Conservation (phyloP, 148 eudicot species). For the Rhododendron ferrugineum region DNA sequence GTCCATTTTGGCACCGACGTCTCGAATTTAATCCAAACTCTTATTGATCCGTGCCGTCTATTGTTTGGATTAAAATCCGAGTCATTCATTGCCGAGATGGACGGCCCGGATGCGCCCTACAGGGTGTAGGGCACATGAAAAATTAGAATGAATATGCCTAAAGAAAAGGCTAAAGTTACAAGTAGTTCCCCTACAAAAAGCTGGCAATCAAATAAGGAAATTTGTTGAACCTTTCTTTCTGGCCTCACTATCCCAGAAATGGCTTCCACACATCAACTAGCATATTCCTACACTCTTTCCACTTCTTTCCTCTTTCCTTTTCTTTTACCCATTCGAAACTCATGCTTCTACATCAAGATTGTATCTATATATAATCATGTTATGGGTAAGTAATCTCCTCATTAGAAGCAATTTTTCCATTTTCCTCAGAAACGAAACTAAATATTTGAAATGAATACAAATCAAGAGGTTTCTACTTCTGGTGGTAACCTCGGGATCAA, state of each 20-base stretch:
- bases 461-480: neutral
- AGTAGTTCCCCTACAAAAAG: too few species aligned
- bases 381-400: neutral
- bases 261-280: neutral
- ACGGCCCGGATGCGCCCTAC: too few species aligned
- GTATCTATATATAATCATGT: neutral
- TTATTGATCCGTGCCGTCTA: too few species aligned
- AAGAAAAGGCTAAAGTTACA: neutral
- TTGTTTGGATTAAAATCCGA: too few species aligned
- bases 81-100: too few species aligned
- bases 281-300: conserved; percentile 2
- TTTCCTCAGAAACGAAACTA: neutral
- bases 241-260: neutral
- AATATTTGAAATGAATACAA: neutral
- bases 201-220: neutral
- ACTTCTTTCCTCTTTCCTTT: neutral
- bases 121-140: too few species aligned
- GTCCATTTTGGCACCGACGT: too few species aligned
- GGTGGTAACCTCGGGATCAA: neutral
- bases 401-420: neutral
- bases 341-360: neutral
- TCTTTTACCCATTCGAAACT: neutral
- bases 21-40: too few species aligned
- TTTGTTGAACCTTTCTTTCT: neutral
- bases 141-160: neutral